phyloP scores from a whole-genome alignment of 2,329 filamentous ascomycete genomes.

The Pestalotiopsis sp. region DNA sequence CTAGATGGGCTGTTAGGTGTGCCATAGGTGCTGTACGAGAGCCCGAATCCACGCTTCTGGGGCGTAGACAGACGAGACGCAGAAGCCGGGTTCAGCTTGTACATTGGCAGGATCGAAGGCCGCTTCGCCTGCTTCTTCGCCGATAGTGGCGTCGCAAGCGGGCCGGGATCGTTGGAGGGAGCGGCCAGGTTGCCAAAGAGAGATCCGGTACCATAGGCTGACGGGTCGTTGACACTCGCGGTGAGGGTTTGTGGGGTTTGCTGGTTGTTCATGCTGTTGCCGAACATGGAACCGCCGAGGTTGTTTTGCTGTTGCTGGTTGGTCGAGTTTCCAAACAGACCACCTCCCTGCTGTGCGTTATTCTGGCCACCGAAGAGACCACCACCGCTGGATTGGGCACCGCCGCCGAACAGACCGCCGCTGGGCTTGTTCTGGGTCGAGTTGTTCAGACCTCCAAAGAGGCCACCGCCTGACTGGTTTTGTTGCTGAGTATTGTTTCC shows the following conservation, averaged over 20 bases:
- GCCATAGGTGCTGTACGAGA: conserved; percentile 90
- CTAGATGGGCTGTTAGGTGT: conserved; percentile 74
- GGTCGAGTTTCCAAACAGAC: conserved; percentile 48
- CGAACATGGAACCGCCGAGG: conserved; percentile 61
- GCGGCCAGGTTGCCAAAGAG: conserved; percentile 74
- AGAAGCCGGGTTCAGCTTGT: conserved; percentile 82
- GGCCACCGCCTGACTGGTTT: conserved; percentile 33
- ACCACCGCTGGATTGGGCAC: conserved; percentile 43
- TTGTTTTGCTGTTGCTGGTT: conserved; percentile 51
- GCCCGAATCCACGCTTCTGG: conserved; percentile 85
- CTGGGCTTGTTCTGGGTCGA: conserved; percentile 52
- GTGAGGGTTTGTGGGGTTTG: conserved; percentile 68
- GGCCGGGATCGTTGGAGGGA: conserved; percentile 71
- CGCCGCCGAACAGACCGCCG: conserved; percentile 50
- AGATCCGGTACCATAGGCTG: conserved; percentile 86
- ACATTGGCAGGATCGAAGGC: conserved; percentile 79
- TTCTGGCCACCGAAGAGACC: conserved; percentile 58
- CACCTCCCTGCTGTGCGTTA: conserved; percentile 45
- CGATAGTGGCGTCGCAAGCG: conserved; percentile 86
- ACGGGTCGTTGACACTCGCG: conserved; percentile 79
- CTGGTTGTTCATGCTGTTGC: conserved; percentile 50
- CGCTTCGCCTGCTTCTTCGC: conserved; percentile 76
- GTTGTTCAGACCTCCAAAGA: conserved; percentile 56
- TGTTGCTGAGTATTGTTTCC: conserved; percentile 39
- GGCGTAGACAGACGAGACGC: conserved; percentile 81